Conservation (phyloP, 106 monocot species). For the Dioscorea zingiberensis region DNA sequence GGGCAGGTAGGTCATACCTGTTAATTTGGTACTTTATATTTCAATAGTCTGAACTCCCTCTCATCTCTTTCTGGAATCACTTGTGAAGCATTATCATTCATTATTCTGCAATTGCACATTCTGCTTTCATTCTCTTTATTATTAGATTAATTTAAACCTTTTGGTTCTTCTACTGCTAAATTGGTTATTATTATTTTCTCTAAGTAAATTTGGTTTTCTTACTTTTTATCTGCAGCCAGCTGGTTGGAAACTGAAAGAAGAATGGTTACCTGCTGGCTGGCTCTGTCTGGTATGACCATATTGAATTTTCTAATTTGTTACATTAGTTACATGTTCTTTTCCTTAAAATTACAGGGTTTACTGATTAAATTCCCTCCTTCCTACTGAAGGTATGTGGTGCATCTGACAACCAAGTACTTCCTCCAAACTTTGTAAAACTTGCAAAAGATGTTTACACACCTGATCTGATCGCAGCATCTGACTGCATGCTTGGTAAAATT, state of each 20-base stretch:
- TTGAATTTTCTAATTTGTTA: constrained; percentile 1
- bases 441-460: constrained; percentile 94
- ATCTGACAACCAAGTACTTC: constrained; percentile 81
- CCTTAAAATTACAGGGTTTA: not conserved
- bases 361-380: constrained; percentile 1
- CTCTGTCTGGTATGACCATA: constrained; percentile 66
- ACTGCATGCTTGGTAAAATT: constrained; percentile 96
- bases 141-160: too few species aligned
- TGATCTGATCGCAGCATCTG: constrained; percentile 94
- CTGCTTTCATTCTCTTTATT: not conserved
- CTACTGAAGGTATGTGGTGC: constrained; percentile 88
- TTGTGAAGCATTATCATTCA: not conserved
- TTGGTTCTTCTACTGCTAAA: too few species aligned
- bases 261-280: constrained; percentile 93
- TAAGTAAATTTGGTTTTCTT: not conserved
- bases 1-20: constrained; percentile 57
- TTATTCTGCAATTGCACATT: not conserved
- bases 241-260: constrained; percentile 86
- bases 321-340: constrained; percentile 10
- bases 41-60: not conserved
- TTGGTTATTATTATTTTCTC: not conserved
- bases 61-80: not conserved
- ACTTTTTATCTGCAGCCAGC: constrained; percentile 45
- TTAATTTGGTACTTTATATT: not conserved
- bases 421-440: constrained; percentile 89